A percentile compares a stretch with the other conserved stretches of the same genome.
Conservation (phyloP, 192 early-diverging fungal species). For the Chytriomyces hyalinus region DNA sequence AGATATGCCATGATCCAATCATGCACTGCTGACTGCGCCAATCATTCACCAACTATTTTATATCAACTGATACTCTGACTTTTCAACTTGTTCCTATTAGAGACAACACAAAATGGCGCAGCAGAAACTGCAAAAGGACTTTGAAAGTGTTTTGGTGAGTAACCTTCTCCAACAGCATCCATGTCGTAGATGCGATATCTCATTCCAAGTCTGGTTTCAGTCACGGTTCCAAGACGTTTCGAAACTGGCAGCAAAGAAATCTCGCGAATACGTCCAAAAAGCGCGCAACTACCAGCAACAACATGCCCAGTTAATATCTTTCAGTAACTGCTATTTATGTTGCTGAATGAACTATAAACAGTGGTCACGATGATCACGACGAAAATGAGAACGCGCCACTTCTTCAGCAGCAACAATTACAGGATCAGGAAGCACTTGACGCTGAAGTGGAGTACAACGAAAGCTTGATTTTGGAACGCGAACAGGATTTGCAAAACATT, state of each 20-base stretch:
- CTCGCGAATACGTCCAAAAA: constrained; percentile 82
- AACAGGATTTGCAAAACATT: constrained; percentile 89
- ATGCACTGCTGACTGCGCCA: too few relatives aligned
- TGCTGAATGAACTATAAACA: not conserved
- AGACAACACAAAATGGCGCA: constrained; percentile 84
- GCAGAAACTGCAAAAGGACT: constrained; percentile 93
- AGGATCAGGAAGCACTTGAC: constrained; percentile 63
- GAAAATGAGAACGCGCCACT: constrained; percentile 64
- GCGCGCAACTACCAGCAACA: constrained; percentile 43
- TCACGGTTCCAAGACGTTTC: constrained; percentile 88
- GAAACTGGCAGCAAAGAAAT: constrained; percentile 80
- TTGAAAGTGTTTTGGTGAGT: constrained; percentile 78
- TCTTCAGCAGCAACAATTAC: constrained; percentile 44
- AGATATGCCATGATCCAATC: too few relatives aligned
- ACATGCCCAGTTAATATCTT: constrained; percentile 1
- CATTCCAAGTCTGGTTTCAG: constrained; percentile 4
- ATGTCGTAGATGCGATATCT: not conserved
- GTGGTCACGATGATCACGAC: constrained; percentile 49
- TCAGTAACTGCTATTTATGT: not conserved
- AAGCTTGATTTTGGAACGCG: constrained; percentile 89
- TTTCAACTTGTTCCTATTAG: constrained; percentile 34
- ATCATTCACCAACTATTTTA: too few relatives aligned
- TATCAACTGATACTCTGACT: not conserved
- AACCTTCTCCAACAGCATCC: not conserved
- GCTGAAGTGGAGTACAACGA: constrained; percentile 96